Percentiles rank a stretch among this genome's conserved stretches.
Conservation (phyloP, 1,284 basidiomycete species). For the Cutaneotrichosporon sp. region DNA sequence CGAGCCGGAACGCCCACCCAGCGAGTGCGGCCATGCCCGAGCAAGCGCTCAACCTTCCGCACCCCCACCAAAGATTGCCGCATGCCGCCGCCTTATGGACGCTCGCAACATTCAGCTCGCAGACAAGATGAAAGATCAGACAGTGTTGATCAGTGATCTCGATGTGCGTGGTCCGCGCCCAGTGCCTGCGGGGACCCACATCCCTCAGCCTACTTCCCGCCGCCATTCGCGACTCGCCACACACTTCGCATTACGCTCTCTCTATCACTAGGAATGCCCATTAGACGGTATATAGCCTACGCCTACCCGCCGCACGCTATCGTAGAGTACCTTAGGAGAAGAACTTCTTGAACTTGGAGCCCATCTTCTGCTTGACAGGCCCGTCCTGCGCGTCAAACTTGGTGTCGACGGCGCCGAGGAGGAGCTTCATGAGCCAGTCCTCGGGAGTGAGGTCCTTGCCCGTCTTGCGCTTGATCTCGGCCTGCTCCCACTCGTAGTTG, state of each 20-base stretch:
- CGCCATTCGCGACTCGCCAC: too few relatives aligned
- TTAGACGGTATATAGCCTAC: too few relatives aligned
- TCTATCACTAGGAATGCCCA: background rate
- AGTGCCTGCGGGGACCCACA: background rate
- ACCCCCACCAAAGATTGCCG: too few relatives aligned
- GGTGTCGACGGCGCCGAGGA: slow-evolving; percentile 42
- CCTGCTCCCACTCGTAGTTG: slow-evolving; percentile 18
- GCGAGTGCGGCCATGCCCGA: background rate
- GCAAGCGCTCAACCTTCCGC: too few relatives aligned
- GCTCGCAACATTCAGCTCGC: too few relatives aligned
- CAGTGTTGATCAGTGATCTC: too few relatives aligned
- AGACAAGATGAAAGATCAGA: too few relatives aligned
- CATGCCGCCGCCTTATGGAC: too few relatives aligned
- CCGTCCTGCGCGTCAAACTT: slow-evolving; percentile 48
- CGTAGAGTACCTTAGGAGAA: background rate
- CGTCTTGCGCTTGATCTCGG: slow-evolving; percentile 19
- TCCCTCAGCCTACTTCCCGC: too few relatives aligned
- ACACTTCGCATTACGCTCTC: background rate
- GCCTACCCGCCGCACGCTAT: too few relatives aligned
- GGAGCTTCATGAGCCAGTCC: slow-evolving; percentile 19
- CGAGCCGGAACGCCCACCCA: background rate
- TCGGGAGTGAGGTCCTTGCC: slow-evolving; percentile 16
- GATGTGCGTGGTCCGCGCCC: too few relatives aligned
- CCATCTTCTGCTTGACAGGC: background rate
- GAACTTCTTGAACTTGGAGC: slow-evolving; percentile 5